These are phyloP conservation scores for Alloascoidea africana DNA, from an alignment of 805 yeast species.

Conservation along the genomic window DNA sequence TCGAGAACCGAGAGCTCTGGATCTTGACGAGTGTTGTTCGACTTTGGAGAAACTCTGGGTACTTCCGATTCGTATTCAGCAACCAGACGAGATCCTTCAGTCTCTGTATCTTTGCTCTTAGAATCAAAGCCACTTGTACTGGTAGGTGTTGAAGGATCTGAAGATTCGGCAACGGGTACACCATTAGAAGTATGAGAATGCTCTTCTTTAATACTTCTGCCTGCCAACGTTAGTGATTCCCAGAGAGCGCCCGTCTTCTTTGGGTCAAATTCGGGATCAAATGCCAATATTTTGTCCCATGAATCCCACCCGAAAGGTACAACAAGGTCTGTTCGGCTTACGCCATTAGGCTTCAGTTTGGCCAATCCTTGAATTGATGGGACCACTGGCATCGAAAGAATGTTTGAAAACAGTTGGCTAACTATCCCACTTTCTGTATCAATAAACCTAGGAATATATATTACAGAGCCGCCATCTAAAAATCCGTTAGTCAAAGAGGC, in stretches of 20 bases:
- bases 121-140: too few species aligned
- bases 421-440: background rate
- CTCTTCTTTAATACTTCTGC: too few species aligned
- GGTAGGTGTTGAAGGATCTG: too few species aligned
- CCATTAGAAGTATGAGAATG: too few species aligned
- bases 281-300: conserved; percentile 28
- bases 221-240: background rate
- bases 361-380: background rate
- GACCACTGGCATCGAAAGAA: background rate
- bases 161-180: background rate
- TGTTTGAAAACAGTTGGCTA: background rate
- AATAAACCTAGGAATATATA: background rate
- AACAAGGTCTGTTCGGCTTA: conserved; percentile 13
- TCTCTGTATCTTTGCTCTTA: too few species aligned
- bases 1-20: background rate
- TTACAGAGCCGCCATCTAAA: conserved; percentile 1
- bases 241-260: background rate
- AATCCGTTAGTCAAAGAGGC: conserved; percentile 4
- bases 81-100: too few species aligned
- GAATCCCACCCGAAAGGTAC: conserved; percentile 40
- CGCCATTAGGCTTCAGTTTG: conserved; percentile 1
- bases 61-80: too few species aligned
- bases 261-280: background rate
- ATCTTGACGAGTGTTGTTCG: conserved; percentile 10
- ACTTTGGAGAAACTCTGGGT: background rate